A percentile compares a stretch with the other conserved stretches of the same genome.
These are phyloP conservation scores for Ascochyta lentis DNA, from an alignment of 2,329 filamentous ascomycete species.

Conservation along the genomic window DNA sequence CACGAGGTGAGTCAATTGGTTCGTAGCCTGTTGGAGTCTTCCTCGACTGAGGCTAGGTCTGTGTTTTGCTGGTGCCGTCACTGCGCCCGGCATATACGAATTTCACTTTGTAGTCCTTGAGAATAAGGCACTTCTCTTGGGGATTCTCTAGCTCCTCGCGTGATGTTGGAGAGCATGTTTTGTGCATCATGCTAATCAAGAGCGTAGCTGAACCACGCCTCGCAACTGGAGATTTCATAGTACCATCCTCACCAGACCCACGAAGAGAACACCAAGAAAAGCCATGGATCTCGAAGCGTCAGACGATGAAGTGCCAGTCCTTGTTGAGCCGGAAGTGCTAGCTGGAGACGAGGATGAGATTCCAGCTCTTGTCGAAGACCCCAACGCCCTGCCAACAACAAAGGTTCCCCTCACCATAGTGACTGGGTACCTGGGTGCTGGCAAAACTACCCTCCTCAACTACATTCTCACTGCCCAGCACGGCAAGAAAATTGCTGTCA, in stretches of 20 bases:
- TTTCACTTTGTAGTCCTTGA: not conserved
- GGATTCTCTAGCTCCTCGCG: no score
- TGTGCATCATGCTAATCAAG: not conserved
- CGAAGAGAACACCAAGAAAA: not conserved
- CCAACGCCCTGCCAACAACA: slow-evolving; percentile 58
- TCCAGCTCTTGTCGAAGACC: slow-evolving; percentile 37
- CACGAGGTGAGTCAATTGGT: not conserved
- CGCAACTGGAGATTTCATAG: not conserved
- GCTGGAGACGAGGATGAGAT: slow-evolving; percentile 29
- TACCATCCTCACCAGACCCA: not conserved
- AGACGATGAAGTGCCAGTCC: slow-evolving; percentile 53
- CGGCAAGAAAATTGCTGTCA: slow-evolving; percentile 97
- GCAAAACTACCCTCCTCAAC: slow-evolving; percentile 94
- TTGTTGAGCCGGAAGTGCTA: slow-evolving; percentile 58
- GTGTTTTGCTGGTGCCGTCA: not conserved
- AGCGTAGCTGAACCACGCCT: no score
- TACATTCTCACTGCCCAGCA: slow-evolving; percentile 95
- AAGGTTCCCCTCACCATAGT: slow-evolving; percentile 88
- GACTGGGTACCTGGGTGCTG: slow-evolving; percentile 90
- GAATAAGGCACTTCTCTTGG: no score
- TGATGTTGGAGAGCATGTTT: not conserved
- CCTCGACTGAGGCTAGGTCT: not conserved
- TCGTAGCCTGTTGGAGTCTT: not conserved
- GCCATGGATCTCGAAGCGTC: slow-evolving; percentile 24
- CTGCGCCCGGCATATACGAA: not conserved